Evolutionary conservation across 805 yeast species (phyloP).

Genomic region (Candida peoriensis): DNA sequence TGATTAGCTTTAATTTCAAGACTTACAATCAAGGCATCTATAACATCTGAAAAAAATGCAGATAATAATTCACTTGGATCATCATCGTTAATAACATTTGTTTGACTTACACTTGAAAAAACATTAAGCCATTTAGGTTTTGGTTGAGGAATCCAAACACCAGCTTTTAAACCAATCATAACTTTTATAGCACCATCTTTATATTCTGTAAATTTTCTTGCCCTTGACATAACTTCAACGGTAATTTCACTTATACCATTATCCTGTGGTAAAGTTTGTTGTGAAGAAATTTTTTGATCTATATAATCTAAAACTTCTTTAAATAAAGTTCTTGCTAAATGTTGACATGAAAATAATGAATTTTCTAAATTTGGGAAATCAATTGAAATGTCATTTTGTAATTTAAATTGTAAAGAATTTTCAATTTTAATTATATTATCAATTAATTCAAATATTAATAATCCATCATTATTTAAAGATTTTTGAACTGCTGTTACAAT

Average conservation of each 20-base stretch:
- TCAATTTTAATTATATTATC: conserved; percentile 38
- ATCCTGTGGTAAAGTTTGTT: conserved; percentile 54
- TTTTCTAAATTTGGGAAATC: conserved; percentile 16
- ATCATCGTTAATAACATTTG: conserved; percentile 30
- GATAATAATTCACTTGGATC: conserved; percentile 52
- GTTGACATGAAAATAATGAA: conserved; percentile 23
- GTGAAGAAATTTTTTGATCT: conserved; percentile 42
- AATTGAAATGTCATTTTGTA: conserved; percentile 23
- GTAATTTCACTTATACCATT: conserved; percentile 67
- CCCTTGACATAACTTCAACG: conserved; percentile 63
- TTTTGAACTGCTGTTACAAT: conserved; percentile 36
- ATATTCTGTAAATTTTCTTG: conserved; percentile 62
- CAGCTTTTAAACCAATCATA: conserved; percentile 48
- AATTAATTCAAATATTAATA: conserved; percentile 53
- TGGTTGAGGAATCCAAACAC: conserved; percentile 63
- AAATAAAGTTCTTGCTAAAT: conserved; percentile 40
- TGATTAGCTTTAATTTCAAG: conserved; percentile 55
- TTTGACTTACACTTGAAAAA: conserved; percentile 44
- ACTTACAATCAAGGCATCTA: conserved; percentile 65
- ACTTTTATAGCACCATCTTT: conserved; percentile 45
- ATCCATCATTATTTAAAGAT: conserved; percentile 42
- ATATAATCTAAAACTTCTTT: conserved; percentile 52
- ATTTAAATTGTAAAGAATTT: conserved; percentile 19
- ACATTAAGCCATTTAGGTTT: conserved; percentile 48
- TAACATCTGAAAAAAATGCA: conserved; percentile 67